Evolutionary conservation across 2,329 filamentous ascomycete genomes (phyloP).

Genomic region (Diaporthe citrichinensis): DNA sequence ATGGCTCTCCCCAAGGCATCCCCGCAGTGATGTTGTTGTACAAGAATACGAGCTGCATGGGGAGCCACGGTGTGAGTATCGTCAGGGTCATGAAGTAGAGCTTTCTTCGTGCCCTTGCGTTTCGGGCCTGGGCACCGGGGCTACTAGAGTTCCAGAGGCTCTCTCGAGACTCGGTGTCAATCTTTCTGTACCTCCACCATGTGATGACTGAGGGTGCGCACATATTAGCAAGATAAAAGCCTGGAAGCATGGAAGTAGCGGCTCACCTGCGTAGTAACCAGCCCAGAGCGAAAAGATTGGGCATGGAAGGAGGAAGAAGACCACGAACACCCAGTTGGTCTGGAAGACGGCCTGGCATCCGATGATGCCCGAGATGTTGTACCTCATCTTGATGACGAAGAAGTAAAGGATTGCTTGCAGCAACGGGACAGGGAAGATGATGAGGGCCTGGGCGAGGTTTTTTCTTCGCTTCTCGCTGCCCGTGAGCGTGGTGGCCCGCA

Average conservation of each 20-base stretch:
- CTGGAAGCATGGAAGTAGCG: background rate
- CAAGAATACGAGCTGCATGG: conserved; percentile 59
- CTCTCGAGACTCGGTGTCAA: conserved; percentile 58
- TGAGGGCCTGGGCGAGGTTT: conserved; percentile 62
- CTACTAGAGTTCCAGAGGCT: conserved; percentile 54
- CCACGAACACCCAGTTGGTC: conserved; percentile 61
- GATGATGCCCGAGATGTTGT: conserved; percentile 62
- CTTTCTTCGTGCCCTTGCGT: conserved; percentile 63
- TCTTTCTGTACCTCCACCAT: conserved; percentile 58
- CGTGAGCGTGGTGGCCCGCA: conserved; percentile 57
- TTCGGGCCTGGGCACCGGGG: conserved; percentile 57
- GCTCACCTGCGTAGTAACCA: conserved; percentile 64
- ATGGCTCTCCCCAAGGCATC: conserved; percentile 51
- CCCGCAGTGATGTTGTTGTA: conserved; percentile 56
- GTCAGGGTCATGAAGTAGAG: conserved; percentile 69
- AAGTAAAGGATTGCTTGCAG: conserved; percentile 64
- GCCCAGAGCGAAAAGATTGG: conserved; percentile 60
- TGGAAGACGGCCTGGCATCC: conserved; percentile 64
- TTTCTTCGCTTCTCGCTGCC: conserved; percentile 58
- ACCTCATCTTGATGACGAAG: conserved; percentile 63
- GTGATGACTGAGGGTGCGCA: conserved; percentile 32
- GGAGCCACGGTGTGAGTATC: conserved; percentile 66
- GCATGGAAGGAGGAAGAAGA: conserved; percentile 64
- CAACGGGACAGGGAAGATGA: conserved; percentile 69
- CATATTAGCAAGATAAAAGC: background rate